These are phyloP conservation scores for Gaeumannomyces tritici DNA, from an alignment of 2,329 filamentous ascomycete species.

Conservation along the genomic window DNA sequence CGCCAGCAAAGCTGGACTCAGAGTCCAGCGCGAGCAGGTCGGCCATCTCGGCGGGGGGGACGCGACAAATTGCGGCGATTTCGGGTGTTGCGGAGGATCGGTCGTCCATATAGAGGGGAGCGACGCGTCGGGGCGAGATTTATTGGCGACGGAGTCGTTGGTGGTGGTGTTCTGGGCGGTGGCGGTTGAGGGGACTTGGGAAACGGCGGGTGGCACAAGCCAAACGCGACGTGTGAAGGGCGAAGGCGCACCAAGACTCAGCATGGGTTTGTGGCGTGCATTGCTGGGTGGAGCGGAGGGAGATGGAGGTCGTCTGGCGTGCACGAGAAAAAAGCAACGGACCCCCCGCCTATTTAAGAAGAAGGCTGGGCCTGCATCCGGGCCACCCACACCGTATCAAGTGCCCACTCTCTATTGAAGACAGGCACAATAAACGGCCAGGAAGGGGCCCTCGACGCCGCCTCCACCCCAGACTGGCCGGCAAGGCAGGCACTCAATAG, in stretches of 20 bases:
- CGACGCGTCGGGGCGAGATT: background rate
- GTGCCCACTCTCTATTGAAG: background rate
- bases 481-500: background rate
- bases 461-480: too few relatives aligned
- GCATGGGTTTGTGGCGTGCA: background rate
- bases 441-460: background rate
- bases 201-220: conserved; percentile 1
- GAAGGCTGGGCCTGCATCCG: background rate
- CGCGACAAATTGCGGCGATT: background rate
- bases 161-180: background rate
- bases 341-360: background rate
- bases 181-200: background rate
- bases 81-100: background rate
- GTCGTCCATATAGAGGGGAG: background rate
- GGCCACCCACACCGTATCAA: background rate
- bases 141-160: background rate
- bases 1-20: conserved; percentile 18
- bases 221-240: conserved; percentile 1
- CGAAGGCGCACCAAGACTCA: background rate
- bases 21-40: conserved; percentile 6
- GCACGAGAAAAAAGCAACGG: background rate
- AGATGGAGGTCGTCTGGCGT: background rate
- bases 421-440: background rate
- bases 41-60: conserved; percentile 2
- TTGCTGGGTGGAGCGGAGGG: background rate